Evolutionary conservation across 805 yeast species (phyloP), one percentile per base, ranked within the genome.

Genomic region (Teunomyces atbi): DNA sequence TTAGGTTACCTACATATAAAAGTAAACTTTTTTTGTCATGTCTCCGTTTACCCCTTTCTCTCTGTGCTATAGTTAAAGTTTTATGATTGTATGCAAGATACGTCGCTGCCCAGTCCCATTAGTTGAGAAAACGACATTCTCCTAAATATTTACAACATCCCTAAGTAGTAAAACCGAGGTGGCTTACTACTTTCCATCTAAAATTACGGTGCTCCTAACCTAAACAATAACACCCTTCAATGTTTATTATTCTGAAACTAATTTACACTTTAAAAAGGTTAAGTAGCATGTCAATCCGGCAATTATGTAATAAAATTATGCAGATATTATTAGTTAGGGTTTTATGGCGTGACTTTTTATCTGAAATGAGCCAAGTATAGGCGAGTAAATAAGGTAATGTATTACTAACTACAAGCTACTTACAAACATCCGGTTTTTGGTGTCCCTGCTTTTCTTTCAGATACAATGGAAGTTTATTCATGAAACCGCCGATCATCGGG

Each of bases 251-350:
- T 34, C 26, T 34, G 37, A 16, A 18, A 34, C 37, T 34, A 34
- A 16, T 34, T 34, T 34, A 19, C 19, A 34, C 18, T 18, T 34
- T 34, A 34, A 34, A 34, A 34, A 34, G 37, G 37, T 34, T 34
- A 34, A 34, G 21, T 18, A 16, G 13, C 10, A 19, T 15, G n/a
- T 34, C 37, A 19, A 34, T 8, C 13, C 37, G 37, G 21, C 37
- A 34, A 18, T 19, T 15, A 30, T 34, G 6, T 34, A 34, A 34
- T 34, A 30, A 30, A 13, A 7, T 13, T 13, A 6, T 13, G 33
- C 33, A 13, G 1, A n/a, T 10, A 34, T n/a, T 18, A 34, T 16
- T n/a, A 7, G 37, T 19, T 11, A 4, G 13, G 34, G 33, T 30
- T 7, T 30, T 12, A 30, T 30, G 33, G 33, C 33, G 33, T 30